Evolutionary conservation across 306 rosid species (phyloP).

Genomic region (Malus sieversii): DNA sequence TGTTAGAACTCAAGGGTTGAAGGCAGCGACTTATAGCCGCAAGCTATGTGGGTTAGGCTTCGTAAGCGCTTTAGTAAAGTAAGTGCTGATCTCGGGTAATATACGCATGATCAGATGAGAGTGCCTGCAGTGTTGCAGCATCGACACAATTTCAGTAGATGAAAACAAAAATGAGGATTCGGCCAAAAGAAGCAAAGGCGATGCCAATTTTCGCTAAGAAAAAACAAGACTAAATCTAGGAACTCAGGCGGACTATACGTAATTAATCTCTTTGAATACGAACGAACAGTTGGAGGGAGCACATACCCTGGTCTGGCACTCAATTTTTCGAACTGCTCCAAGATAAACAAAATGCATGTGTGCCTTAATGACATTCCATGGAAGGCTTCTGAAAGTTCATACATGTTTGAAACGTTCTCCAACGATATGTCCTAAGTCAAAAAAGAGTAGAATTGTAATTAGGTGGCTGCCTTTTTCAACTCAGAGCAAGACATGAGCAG

Average conservation of each 20-base stretch:
- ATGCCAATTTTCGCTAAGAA: background rate
- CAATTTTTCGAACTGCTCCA: conserved; percentile 88
- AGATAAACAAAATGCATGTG: conserved; percentile 76
- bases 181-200: background rate
- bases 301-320: conserved; percentile 82
- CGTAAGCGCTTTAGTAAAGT: conserved; percentile 72
- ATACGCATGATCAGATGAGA: conserved; percentile 60
- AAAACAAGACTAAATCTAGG: background rate
- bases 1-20: conserved; percentile 60
- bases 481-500: background rate
- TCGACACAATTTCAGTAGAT: conserved; percentile 14
- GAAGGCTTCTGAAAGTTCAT: conserved; percentile 97
- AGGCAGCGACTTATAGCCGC: conserved; percentile 44
- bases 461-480: conserved; percentile 1
- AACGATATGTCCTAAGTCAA: conserved; percentile 68
- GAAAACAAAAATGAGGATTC: background rate
- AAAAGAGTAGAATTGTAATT: background rate
- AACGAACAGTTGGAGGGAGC: conserved; percentile 10
- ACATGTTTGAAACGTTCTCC: conserved; percentile 86
- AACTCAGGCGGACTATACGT: background rate
- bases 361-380: conserved; percentile 90
- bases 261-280: background rate
- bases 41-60: conserved; percentile 55
- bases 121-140: conserved; percentile 60
- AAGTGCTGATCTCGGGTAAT: conserved; percentile 68